Evolutionary conservation across 2,329 filamentous ascomycete species (phyloP), one percentile per base, ranked within the genome.

Genomic region (Epichloe gansuensis): DNA sequence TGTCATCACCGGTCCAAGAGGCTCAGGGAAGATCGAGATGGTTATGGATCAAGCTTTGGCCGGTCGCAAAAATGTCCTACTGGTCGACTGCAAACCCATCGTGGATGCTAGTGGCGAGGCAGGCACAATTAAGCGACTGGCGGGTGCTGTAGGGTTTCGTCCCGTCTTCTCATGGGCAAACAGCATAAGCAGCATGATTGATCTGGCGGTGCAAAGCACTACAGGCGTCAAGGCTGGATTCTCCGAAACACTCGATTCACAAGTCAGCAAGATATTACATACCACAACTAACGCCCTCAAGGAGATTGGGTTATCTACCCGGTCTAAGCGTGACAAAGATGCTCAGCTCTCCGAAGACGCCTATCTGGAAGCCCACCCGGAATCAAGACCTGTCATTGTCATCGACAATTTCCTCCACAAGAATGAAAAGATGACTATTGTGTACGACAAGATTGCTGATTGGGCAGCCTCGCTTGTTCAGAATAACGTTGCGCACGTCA

Each of bases 91-190:
- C 73, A 95, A 95, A 65, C 86, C 87, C 1, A 88, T 97, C 11
- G 85, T 91, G 54, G 91, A 97, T 67, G 90, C 91, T 1, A 82
- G 87, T 52, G 91, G 93, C 5, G 93, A 98, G 63, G 83, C 84
- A 7, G 81, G 83, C 3, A 95, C 88, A 0, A 95, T 98, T 61
- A 81, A 81, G 55, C 83, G 85, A 42, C 83, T 93, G 5, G 93
- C 91, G 1, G 72, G 75, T 1, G 82, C 91, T 57, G 91, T 97
- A 48, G 91, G 93, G 8, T 97, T 96, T 65, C 78, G 87, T 8
- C 93, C 93, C 0, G 82, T 98, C 0, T 98, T 98, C 66, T 94
- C 88, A 0, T 97, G 91, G 88, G 86, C 94, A 70, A 96, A 97
- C 68, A 95, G 83, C 62, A 81, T 97, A 58, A 95, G 88, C 69